These are phyloP conservation scores for Hortaea werneckii DNA, from an alignment of 2,329 filamentous ascomycete genomes.

Conservation along the genomic window DNA sequence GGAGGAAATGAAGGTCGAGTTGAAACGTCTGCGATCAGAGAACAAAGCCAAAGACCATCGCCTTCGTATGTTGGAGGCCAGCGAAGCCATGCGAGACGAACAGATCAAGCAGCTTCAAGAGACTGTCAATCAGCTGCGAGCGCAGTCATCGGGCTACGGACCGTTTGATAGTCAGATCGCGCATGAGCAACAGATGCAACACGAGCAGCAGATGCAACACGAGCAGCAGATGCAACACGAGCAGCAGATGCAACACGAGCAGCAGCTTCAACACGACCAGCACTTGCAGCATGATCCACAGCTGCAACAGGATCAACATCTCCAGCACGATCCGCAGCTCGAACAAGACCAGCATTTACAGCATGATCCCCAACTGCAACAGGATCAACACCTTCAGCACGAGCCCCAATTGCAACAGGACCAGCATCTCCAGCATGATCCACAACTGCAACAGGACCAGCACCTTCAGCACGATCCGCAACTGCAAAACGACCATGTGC, in stretches of 20 bases:
- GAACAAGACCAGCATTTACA: not conserved
- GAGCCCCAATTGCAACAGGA: not conserved
- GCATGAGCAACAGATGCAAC: not conserved
- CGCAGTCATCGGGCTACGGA: not conserved
- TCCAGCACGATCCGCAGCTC: not conserved
- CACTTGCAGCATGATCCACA: not conserved
- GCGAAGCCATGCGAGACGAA: not conserved
- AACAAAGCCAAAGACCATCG: slow-evolving; percentile 32
- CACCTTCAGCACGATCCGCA: not conserved
- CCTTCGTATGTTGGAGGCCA: slow-evolving; percentile 13
- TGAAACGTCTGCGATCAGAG: slow-evolving; percentile 32
- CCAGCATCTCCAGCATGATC: not conserved
- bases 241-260: not conserved
- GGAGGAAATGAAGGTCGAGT: slow-evolving; percentile 27
- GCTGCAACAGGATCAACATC: not conserved
- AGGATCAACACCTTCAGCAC: not conserved
- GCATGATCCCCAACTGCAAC: not conserved
- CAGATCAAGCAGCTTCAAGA: slow-evolving; percentile 1
- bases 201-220: too few relatives aligned
- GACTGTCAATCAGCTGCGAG: not conserved
- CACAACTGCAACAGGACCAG: not conserved
- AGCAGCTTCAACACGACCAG: not conserved
- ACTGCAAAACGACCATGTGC: not conserved
- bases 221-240: not conserved
- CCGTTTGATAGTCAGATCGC: not conserved